Evolutionary conservation across 108 stramenopile species (phyloP), one percentile per base, ranked within the genome.

Genomic region (Conticribra guillardii): DNA sequence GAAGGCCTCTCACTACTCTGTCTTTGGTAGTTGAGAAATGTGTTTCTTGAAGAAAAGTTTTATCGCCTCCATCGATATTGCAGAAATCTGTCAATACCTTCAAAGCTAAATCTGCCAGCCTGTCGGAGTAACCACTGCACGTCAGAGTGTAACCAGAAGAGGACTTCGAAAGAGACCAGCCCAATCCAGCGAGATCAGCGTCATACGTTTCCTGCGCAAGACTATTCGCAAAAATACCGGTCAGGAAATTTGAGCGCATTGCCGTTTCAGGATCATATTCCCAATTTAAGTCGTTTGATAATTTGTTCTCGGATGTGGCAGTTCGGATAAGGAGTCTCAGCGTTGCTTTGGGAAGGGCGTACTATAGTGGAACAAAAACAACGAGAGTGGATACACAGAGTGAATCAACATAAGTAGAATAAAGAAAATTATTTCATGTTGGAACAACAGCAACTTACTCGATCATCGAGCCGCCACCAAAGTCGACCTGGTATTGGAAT

Each of bases 171-270:
- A 95, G 46, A 8, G 79, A 81, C 88, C 88, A 92, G 28, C 71
- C 31, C 63, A 90, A 69, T 26, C 91, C 91, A 27, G 94, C 94
- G 17, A 92, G 69, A 58, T 81, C 61, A 4, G 94, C 94, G 69
- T 90, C 91, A 59, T 95, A 95, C 7, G 89, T 86, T 24, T 95
- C 90, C 51, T 89, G 88, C 4, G 91, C 91, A 76, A 89, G 76
- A 9, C 86, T 74, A 70, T 92, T 76, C 17, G 59, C 67, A 75
- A 95, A 92, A 3, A 89, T 83, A 1, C 73, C 78, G 14, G 81
- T 57, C 15, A 95, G 60, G 31, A 93, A 68, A 7, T 80, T 79
- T 14, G 87, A 87, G 45, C 60, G 60, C 44, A 86, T 73, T 7
- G 81, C 34, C 18, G 86, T 51, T 24, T 74, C 54, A 14, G 74